Evolutionary conservation across 192 early-diverging fungal species (phyloP).

Genomic region (Coemansia sp.): DNA sequence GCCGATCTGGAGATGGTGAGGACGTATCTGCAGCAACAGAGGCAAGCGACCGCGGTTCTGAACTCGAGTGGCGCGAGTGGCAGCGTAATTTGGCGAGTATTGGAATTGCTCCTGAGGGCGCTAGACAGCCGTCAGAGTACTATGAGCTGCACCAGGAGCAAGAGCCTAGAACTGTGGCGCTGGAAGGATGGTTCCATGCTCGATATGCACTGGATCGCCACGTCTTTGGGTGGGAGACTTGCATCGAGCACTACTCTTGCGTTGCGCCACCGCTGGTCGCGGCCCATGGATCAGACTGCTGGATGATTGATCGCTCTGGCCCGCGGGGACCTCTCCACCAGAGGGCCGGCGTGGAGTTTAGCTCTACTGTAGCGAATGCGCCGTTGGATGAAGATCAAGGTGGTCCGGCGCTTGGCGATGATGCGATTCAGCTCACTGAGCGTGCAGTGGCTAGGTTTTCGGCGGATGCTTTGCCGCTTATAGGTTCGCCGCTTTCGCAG

Average conservation of each 20-base stretch:
- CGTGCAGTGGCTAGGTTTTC: background rate
- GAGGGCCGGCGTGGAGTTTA: background rate
- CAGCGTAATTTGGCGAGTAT: background rate
- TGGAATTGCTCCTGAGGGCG: background rate
- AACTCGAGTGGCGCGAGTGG: conserved; percentile 13
- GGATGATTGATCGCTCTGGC: conserved; percentile 43
- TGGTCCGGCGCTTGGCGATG: background rate
- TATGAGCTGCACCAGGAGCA: conserved; percentile 18
- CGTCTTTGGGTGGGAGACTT: conserved; percentile 27
- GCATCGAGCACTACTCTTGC: conserved; percentile 30
- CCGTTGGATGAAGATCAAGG: background rate
- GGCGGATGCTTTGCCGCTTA: conserved; percentile 12
- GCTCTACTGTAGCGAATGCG: background rate
- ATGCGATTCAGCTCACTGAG: background rate
- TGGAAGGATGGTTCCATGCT: conserved; percentile 29
- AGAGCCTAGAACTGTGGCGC: conserved; percentile 6
- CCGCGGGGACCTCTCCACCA: conserved; percentile 23
- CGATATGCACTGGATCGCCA: conserved; percentile 39
- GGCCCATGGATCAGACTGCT: conserved; percentile 14
- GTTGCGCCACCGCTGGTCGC: conserved; percentile 18
- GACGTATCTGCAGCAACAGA: background rate
- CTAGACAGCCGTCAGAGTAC: conserved; percentile 13
- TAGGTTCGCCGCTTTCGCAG: conserved; percentile 4
- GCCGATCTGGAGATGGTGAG: background rate
- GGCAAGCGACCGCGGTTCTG: background rate